Evolutionary conservation across 345 rosid species (phyloP).

Genomic region (Citrus reticulata): DNA sequence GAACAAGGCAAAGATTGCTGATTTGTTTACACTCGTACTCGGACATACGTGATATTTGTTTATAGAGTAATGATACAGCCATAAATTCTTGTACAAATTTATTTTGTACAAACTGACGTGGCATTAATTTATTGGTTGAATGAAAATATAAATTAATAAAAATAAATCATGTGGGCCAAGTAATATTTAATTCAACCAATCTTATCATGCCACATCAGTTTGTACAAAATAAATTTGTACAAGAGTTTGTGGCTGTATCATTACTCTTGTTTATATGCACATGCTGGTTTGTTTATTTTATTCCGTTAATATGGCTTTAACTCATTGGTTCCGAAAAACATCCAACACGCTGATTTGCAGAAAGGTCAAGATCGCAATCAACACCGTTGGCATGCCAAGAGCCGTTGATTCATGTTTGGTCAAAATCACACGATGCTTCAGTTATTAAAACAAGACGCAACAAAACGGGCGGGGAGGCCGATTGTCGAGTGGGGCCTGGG

Average conservation of each 20-base stretch:
- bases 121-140: no score
- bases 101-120: no score
- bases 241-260: no score
- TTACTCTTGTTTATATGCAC: no score
- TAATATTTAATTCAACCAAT: no score
- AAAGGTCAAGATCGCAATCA: neutral
- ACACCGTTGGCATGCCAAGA: neutral
- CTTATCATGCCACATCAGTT: no score
- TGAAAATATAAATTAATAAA: no score
- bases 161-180: no score
- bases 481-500: neutral
- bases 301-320: neutral
- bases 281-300: neutral
- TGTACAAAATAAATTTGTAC: no score
- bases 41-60: neutral
- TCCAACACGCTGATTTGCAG: neutral
- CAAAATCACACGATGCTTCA: neutral
- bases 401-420: neutral
- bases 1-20: neutral
- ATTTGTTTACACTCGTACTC: no score
- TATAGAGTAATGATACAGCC: no score
- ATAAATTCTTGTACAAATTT: no score
- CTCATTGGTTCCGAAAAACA: neutral
- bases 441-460: neutral
- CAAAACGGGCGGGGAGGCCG: neutral